phyloP scores from a whole-genome alignment of 164 flowering plant species.

The Santalum album region DNA sequence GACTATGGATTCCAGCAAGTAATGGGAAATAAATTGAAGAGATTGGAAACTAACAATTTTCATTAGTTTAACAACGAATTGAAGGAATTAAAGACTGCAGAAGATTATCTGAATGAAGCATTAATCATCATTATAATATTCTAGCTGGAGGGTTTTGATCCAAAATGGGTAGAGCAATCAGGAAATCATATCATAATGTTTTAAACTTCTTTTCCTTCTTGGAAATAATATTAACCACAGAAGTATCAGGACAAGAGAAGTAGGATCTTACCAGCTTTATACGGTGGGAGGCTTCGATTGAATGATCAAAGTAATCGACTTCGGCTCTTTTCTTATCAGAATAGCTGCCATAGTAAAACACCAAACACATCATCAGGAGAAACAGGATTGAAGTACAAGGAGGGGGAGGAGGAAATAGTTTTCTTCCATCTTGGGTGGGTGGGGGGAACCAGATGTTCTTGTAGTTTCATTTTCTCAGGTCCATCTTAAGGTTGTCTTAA shows the following conservation, averaged over 20 bases:
- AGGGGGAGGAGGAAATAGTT: too few relatives aligned
- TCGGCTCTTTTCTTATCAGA: slow-evolving; percentile 33
- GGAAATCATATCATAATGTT: not conserved
- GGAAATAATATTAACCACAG: too few relatives aligned
- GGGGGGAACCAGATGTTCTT: too few relatives aligned
- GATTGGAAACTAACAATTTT: too few relatives aligned
- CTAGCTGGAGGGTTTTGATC: not conserved
- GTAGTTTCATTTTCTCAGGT: too few relatives aligned
- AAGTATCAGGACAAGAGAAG: not conserved
- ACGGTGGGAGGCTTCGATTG: slow-evolving; percentile 25
- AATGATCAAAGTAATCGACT: slow-evolving; percentile 19
- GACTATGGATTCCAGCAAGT: too few relatives aligned
- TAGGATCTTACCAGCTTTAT: slow-evolving; percentile 32
- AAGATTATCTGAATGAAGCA: too few relatives aligned
- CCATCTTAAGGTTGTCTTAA: too few relatives aligned
- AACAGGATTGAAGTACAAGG: slow-evolving; percentile 3
- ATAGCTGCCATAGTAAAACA: slow-evolving; percentile 32
- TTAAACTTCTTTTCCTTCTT: not conserved
- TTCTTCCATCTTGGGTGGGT: too few relatives aligned
- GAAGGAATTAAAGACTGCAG: too few relatives aligned
- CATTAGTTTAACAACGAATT: too few relatives aligned
- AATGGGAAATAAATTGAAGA: too few relatives aligned
- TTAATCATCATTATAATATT: not conserved
- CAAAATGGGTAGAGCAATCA: not conserved
- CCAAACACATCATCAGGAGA: slow-evolving; percentile 7